Percentiles rank a stretch among this genome's conserved stretches.
Evolutionary conservation across 148 eudicot species (phyloP).

Genomic region (Polygonum maritimum): DNA sequence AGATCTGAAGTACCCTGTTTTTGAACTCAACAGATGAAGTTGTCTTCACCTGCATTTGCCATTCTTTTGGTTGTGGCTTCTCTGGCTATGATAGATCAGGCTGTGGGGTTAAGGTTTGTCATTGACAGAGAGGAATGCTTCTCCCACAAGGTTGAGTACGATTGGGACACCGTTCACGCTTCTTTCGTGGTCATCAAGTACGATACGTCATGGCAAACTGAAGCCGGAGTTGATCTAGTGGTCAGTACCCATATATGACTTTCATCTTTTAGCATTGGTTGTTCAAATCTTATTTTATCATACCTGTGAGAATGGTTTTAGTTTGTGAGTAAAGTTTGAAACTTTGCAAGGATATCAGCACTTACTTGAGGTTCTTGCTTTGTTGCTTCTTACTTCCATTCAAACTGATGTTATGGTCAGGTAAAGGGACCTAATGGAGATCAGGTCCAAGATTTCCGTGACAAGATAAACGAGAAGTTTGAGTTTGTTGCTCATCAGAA

Average conservation of each 20-base stretch:
- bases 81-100: conserved; percentile 33
- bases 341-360: neutral
- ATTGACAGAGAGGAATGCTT: conserved; percentile 87
- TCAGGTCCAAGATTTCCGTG: conserved; percentile 56
- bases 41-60: conserved; percentile 6
- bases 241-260: conserved; percentile 26
- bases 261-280: neutral
- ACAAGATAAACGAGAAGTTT: conserved; percentile 65
- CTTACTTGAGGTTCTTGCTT: neutral
- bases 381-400: neutral
- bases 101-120: conserved; percentile 65
- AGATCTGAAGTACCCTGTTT: conserved; percentile 7
- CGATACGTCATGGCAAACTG: conserved; percentile 63
- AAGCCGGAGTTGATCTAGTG: conserved; percentile 84
- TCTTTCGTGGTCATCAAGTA: conserved; percentile 83
- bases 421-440: conserved; percentile 75
- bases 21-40: conserved; percentile 23
- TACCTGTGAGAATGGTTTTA: neutral
- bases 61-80: conserved; percentile 22
- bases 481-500: conserved; percentile 67
- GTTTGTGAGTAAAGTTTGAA: neutral
- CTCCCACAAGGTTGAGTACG: conserved; percentile 73
- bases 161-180: conserved; percentile 56
- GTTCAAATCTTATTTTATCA: neutral
- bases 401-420: conserved; percentile 20